Conservation (phyloP, 2,329 filamentous ascomycete genomes). For the Onygena corvina region DNA sequence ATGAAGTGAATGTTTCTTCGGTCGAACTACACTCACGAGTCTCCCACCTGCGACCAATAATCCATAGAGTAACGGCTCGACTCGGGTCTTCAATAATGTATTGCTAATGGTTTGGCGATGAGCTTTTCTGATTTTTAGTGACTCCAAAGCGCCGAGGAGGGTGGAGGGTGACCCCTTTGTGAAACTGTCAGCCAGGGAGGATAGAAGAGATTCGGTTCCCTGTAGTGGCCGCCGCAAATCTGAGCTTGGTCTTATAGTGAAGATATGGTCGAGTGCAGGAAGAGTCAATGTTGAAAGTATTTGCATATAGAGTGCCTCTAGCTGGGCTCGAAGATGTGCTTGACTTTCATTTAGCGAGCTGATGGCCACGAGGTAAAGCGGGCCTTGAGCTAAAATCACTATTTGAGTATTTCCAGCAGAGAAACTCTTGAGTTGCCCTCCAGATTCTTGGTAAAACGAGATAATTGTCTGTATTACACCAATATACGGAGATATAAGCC, state of each 20-base stretch:
- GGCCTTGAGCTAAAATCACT: constrained; percentile 70
- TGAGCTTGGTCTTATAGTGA: constrained; percentile 80
- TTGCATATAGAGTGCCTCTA: constrained; percentile 95
- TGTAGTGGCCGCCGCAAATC: constrained; percentile 81
- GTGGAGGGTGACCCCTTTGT: constrained; percentile 83
- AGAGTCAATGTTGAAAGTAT: constrained; percentile 90
- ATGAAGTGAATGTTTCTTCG: constrained; percentile 88
- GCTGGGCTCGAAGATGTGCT: constrained; percentile 68
- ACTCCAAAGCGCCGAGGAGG: constrained; percentile 80
- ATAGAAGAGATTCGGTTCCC: constrained; percentile 81
- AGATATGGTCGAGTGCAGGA: constrained; percentile 73
- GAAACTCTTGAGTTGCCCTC: constrained; percentile 69
- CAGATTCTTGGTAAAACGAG: constrained; percentile 77
- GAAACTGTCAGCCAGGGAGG: constrained; percentile 86
- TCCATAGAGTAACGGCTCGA: constrained; percentile 74
- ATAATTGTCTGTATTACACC: constrained; percentile 95
- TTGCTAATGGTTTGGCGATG: constrained; percentile 80
- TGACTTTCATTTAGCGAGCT: constrained; percentile 89
- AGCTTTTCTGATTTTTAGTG: constrained; percentile 78
- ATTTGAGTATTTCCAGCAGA: constrained; percentile 79
- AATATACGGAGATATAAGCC: constrained; percentile 83
- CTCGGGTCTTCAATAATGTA: constrained; percentile 65
- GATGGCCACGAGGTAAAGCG: constrained; percentile 85
- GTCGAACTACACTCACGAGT: constrained; percentile 86
- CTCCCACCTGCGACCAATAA: constrained; percentile 84